These are phyloP conservation scores for Fusarium sublunatum DNA, from an alignment of 2,329 filamentous ascomycete genomes.

Conservation along the genomic window DNA sequence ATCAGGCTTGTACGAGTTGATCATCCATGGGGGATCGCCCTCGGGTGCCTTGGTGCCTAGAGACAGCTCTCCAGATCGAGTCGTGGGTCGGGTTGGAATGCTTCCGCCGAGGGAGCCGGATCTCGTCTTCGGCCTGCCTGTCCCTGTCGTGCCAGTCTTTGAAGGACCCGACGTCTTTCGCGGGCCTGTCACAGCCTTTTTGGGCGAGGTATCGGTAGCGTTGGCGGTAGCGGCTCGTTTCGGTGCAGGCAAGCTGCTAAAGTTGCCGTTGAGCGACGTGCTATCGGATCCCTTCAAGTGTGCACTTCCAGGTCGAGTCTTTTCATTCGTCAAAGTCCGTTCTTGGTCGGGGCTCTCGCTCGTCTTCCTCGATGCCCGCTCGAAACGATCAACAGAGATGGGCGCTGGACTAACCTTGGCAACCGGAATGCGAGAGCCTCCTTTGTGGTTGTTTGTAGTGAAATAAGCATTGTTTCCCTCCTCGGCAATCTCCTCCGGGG, in stretches of 20 bases:
- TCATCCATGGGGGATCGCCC: constrained; percentile 95
- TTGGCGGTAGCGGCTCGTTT: constrained; percentile 51
- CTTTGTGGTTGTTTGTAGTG: constrained; percentile 65
- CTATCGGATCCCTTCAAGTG: constrained; percentile 60
- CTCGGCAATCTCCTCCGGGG: constrained; percentile 80
- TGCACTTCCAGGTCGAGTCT: constrained; percentile 75
- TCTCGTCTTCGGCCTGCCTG: constrained; percentile 71
- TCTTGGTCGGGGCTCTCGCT: constrained; percentile 68
- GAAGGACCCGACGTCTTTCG: constrained; percentile 60
- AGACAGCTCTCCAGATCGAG: constrained; percentile 68
- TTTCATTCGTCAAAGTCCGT: constrained; percentile 65
- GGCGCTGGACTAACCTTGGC: constrained; percentile 83
- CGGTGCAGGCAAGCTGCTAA: constrained; percentile 38
- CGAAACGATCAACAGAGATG: constrained; percentile 76
- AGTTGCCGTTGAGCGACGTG: constrained; percentile 32
- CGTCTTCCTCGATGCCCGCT: constrained; percentile 76
- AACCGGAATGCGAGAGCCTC: constrained; percentile 86
- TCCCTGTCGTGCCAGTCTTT: constrained; percentile 53
- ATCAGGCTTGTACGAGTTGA: constrained; percentile 94
- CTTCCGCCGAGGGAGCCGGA: constrained; percentile 62
- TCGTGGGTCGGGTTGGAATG: constrained; percentile 68
- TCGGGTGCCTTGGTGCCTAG: constrained; percentile 76
- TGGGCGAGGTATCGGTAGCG: constrained; percentile 64
- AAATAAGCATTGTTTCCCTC: constrained; percentile 65
- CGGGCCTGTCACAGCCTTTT: constrained; percentile 56